Evolutionary conservation across 2,329 filamentous ascomycete genomes (phyloP).

Genomic region (Botrytis hyacinthi): DNA sequence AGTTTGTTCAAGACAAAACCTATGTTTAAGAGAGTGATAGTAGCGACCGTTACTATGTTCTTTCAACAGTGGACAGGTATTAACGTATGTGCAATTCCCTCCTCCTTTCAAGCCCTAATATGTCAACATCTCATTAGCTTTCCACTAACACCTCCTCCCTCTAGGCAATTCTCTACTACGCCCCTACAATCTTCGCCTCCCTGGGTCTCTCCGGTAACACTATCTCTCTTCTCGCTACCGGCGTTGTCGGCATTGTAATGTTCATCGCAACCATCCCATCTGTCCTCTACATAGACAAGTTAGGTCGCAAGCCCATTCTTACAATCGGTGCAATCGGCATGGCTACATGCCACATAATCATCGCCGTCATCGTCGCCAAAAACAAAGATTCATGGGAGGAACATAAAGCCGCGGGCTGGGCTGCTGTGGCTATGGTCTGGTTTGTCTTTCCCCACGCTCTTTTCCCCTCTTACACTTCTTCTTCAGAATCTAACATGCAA

Average conservation of each 20-base stretch:
- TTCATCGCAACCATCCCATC: conserved; percentile 66
- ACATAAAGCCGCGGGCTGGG: conserved; percentile 67
- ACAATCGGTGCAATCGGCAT: conserved; percentile 64
- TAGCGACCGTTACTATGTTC: conserved; percentile 63
- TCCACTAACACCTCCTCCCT: neutral
- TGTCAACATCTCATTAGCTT: neutral
- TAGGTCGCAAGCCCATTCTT: conserved; percentile 62
- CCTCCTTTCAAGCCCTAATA: too few species aligned
- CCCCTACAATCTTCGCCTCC: conserved; percentile 48
- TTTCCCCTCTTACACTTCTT: neutral
- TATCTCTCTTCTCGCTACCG: conserved; percentile 62
- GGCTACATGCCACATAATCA: conserved; percentile 49
- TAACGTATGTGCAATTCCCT: conserved; percentile 38
- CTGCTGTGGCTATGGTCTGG: conserved; percentile 63
- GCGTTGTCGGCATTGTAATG: conserved; percentile 70
- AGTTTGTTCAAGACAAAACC: conserved; percentile 62
- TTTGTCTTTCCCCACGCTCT: neutral
- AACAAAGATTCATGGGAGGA: conserved; percentile 57
- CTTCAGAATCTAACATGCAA: neutral
- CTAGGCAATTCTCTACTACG: conserved; percentile 42
- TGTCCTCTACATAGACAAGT: conserved; percentile 63
- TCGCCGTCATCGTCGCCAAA: conserved; percentile 52
- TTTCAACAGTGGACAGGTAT: conserved; percentile 53
- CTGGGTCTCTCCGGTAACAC: conserved; percentile 47
- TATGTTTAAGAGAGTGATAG: conserved; percentile 65